Evolutionary conservation across 116 monocot genomes (phyloP).

Genomic region (Papilionanthe hybrid): DNA sequence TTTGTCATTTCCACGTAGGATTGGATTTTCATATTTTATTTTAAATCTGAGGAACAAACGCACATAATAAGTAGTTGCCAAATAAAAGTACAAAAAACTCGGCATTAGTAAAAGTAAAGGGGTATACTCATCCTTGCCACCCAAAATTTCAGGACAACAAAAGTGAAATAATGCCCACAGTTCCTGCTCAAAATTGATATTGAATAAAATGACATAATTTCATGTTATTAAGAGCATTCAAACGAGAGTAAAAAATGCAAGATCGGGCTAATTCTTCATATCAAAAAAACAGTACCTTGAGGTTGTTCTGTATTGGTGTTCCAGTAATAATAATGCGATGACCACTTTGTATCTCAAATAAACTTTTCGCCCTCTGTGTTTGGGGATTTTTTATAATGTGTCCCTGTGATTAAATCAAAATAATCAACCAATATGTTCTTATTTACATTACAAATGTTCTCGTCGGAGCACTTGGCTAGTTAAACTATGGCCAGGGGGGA

Average conservation of each 20-base stretch:
- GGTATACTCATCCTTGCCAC: constrained; percentile 77
- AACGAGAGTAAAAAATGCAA: neutral
- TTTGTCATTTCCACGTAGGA: constrained; percentile 91
- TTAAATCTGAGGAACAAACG: constrained; percentile 53
- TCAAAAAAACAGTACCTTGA: constrained; percentile 50
- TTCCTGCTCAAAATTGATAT: constrained; percentile 48
- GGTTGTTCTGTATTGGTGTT: constrained; percentile 93
- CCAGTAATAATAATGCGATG: constrained; percentile 97
- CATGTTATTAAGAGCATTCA: neutral
- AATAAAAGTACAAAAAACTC: neutral
- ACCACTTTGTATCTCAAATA: constrained; percentile 72
- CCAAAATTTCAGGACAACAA: constrained; percentile 82
- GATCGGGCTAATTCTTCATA: neutral
- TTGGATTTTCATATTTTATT: constrained; percentile 65
- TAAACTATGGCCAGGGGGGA: neutral
- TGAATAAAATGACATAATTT: constrained; percentile 2
- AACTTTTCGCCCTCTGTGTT: constrained; percentile 83
- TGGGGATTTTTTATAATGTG: constrained; percentile 94
- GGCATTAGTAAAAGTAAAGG: neutral
- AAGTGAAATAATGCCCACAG: constrained; percentile 94
- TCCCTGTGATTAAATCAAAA: constrained; percentile 36
- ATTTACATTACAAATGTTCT: neutral
- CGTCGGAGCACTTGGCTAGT: neutral
- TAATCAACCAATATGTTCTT: neutral
- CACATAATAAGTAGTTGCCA: neutral